These are phyloP conservation scores for Diaporthe helianthi DNA, from an alignment of 2,329 filamentous ascomycete species.

Conservation along the genomic window DNA sequence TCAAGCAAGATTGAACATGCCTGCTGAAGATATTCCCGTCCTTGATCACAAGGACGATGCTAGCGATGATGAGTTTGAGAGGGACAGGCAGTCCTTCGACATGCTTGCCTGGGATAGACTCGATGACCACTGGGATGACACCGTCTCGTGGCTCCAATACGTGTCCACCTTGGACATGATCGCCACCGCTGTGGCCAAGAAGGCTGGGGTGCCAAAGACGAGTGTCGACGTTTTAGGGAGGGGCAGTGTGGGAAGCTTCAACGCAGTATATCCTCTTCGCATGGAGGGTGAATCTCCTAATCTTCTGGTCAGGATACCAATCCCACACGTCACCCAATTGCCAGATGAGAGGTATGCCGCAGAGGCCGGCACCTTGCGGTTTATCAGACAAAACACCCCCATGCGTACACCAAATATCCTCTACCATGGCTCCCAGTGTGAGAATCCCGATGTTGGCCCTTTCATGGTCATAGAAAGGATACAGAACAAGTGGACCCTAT, in stretches of 20 bases:
- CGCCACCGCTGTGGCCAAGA: background rate
- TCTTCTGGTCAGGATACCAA: constrained; percentile 33
- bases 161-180: background rate
- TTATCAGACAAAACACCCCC: constrained; percentile 18
- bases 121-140: constrained; percentile 1
- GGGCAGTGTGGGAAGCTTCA: constrained; percentile 34
- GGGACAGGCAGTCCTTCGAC: constrained; percentile 22
- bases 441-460: constrained; percentile 39
- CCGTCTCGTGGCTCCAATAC: constrained; percentile 24
- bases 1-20: background rate
- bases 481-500: constrained; percentile 32
- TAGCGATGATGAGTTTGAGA: background rate
- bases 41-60: background rate
- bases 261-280: constrained; percentile 33
- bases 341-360: constrained; percentile 33
- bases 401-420: constrained; percentile 29
- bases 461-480: constrained; percentile 42
- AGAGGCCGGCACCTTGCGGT: constrained; percentile 33
- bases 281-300: constrained; percentile 25
- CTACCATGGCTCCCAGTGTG: constrained; percentile 26
- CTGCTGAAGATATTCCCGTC: background rate
- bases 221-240: constrained; percentile 22
- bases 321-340: constrained; percentile 34
- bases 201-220: constrained; percentile 1
- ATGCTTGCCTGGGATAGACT: constrained; percentile 31